Base-by-base conservation (phyloP, 2,329 filamentous ascomycete species). In the Aspergillus vadensis region DNA sequence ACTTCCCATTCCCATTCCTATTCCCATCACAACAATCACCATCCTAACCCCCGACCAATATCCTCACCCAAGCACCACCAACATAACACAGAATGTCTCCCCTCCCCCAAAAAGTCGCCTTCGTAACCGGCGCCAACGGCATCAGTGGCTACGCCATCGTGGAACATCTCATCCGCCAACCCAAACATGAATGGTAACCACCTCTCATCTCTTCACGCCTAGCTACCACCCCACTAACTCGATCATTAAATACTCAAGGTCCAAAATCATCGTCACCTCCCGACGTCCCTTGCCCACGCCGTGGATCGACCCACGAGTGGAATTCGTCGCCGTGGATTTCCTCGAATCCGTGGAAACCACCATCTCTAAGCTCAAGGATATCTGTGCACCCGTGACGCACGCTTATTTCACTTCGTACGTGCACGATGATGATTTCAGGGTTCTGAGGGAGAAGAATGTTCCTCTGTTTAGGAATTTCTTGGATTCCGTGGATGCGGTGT, bases 41-140 rank as follows among this genome's bases (percentile, higher is more conserved):
- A 36, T 14, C 27, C 27, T 30, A 30, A 30, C 1, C 27, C 25
- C 9, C 27, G 10, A 30, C 3, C 27, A 12, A 30, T 30, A 12
- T 12, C 27, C 27, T 12, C 10, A 10, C 27, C 10, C 3, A 30
- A 30, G 25, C 8, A 27, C 25, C 25, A 30, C 27, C 27, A 3
- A 36, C 5, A 7, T 27, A 27, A 2, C 2, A 12, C 32, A 36
- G 5, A 15, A 44, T 44, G 41, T 44, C 41, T 19, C 41, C 41
- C 19, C 27, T 61, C 14, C 10, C 54, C n/a, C 43, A 36, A 19
- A 75, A 74, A 51, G 68, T 70, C 6, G 74, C 74, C 6, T 72
- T 77, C 47, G 67, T 76, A 19, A 72, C 74, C 6, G 74, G 73
- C 30, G 67, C 66, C 14, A 76, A 76, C 61, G 74, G 75, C 23